Conservation (phyloP, 768 basidiomycete genomes). For the Podaxis pistillaris region DNA sequence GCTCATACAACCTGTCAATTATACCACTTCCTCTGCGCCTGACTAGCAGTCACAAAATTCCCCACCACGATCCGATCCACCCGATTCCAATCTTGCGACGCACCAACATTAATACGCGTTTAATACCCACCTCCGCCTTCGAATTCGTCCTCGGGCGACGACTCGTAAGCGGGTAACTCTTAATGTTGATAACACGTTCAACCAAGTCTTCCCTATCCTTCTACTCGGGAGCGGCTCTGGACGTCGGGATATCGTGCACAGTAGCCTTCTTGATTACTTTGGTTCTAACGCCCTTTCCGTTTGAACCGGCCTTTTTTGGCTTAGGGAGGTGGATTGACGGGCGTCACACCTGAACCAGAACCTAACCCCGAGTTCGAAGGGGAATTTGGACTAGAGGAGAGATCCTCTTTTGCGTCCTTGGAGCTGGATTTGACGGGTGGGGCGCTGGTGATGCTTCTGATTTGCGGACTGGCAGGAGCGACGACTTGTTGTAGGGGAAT, state of each 20-base stretch:
- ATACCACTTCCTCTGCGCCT: constrained; percentile 97
- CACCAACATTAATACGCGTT: constrained; percentile 93
- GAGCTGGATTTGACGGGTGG: constrained; percentile 17
- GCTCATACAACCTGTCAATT: constrained; percentile 22
- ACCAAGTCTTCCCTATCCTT: constrained; percentile 32
- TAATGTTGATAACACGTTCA: constrained; percentile 86
- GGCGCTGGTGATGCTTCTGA: constrained; percentile 9
- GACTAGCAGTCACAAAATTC: constrained; percentile 92
- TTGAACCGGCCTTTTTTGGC: constrained; percentile 19
- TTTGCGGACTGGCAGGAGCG: constrained; percentile 11
- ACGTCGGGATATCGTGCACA: background rate
- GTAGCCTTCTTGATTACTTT: constrained; percentile 11
- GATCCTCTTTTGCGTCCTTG: constrained; percentile 20
- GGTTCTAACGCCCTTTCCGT: constrained; percentile 18
- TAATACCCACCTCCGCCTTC: constrained; percentile 90
- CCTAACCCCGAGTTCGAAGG: background rate
- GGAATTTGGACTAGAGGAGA: background rate
- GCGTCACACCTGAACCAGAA: constrained; percentile 6
- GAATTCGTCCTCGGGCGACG: constrained; percentile 81
- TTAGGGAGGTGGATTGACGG: constrained; percentile 15
- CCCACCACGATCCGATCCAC: constrained; percentile 89
- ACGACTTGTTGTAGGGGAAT: constrained; percentile 35
- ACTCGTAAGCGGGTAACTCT: constrained; percentile 84
- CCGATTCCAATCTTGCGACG: constrained; percentile 86
- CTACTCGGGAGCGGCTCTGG: background rate